Base-by-base conservation (phyloP, 345 rosid species). In the Aethionema arabicum region DNA sequence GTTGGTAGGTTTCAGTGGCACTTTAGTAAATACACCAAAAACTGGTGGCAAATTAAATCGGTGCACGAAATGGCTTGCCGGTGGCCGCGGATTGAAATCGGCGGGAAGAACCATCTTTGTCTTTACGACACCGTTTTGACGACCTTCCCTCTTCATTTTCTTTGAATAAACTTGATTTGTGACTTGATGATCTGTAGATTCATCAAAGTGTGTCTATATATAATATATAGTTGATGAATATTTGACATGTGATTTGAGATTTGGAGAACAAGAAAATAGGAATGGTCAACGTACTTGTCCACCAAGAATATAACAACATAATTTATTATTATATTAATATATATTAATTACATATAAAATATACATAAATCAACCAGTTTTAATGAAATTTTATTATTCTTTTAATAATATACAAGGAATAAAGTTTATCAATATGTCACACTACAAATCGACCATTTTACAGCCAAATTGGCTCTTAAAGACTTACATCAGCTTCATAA, bases 91-190 rank as follows among this genome's bases (percentile, higher is more conserved):
- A 32, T 35, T 70, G 29, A 21, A 48, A 0, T 32, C 67, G 5
- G 31, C 3, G 0, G 44, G 32, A 69, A 14, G 68, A 55, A 53
- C 47, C 68, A 46, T 61, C 8, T 49, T 35, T 0, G 67, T 69
- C n/a, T 63, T 21, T 31, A 54, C 45, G 11, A 53, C 0, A 5
- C 68, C 63, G 30, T 69, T 67, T 47, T 61, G 73, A 38, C 62
- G 62, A 46, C 73, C 68, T 46, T 53, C 63, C 13, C 44, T 61
- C 27, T 7, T 69, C 73, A 69, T 69, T 8, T 46, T 21, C 27
- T 49, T 53, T 53, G 40, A 3, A 0, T 2, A 35, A 5, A 6
- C 40, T 5, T 43, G 41, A 8, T 6, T 44, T 36, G 50, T 30
- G 62, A n/a, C 40, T 69, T 62, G 36, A 60, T 61, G 63, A 47